Percentiles rank a stretch among this genome's conserved stretches.
These are phyloP conservation scores for Umbelopsis sp. DNA, from an alignment of 192 early-diverging fungal species.

Conservation along the genomic window DNA sequence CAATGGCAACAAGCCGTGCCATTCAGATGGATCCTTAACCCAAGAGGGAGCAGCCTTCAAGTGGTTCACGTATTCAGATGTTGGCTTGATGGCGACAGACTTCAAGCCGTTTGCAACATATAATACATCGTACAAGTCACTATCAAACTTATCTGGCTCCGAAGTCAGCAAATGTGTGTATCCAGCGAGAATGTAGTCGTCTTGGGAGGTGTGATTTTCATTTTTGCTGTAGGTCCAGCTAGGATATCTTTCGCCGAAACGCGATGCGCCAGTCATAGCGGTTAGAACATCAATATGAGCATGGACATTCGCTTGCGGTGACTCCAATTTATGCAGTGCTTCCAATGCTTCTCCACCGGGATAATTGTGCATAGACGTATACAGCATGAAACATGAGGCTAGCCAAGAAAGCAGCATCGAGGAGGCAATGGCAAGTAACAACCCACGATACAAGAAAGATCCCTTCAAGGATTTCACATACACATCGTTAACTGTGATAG, in stretches of 20 bases:
- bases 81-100: constrained; percentile 22
- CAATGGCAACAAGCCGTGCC: constrained; percentile 25
- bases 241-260: constrained; percentile 65
- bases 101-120: constrained; percentile 50
- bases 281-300: constrained; percentile 75
- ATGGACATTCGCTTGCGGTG: not conserved
- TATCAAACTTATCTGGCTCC: constrained; percentile 40
- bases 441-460: constrained; percentile 40
- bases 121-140: constrained; percentile 38
- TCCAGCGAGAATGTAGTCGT: constrained; percentile 45
- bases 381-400: constrained; percentile 42
- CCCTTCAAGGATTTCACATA: constrained; percentile 33
- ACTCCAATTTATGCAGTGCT: constrained; percentile 57
- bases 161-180: constrained; percentile 61
- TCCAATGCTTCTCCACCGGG: constrained; percentile 84
- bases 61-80: not conserved
- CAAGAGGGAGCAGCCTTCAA: not conserved
- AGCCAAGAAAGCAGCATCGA: constrained; percentile 32
- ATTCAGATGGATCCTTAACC: constrained; percentile 3
- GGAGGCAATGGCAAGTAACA: constrained; percentile 24
- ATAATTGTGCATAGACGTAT: constrained; percentile 80
- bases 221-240: constrained; percentile 74
- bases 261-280: constrained; percentile 83
- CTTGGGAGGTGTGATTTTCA: constrained; percentile 50
- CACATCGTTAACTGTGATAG: constrained; percentile 46